phyloP scores from a whole-genome alignment of 768 basidiomycete species.

The Suillus brevipes region DNA sequence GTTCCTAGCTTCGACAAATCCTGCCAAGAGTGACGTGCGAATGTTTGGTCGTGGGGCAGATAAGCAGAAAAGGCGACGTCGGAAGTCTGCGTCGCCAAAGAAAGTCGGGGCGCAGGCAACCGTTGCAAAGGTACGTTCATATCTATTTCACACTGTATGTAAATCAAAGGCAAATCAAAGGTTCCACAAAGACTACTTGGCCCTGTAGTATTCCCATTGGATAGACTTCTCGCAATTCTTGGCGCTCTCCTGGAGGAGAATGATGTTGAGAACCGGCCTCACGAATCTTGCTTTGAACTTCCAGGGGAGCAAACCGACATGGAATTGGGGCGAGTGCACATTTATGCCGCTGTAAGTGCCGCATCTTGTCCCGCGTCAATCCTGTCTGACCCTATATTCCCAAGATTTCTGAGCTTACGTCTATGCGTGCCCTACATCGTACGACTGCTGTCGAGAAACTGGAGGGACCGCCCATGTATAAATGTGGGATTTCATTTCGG shows the following conservation, averaged over 20 bases:
- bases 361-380: constrained; percentile 2
- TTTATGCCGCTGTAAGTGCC: constrained; percentile 56
- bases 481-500: constrained; percentile 68
- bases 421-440: constrained; percentile 66
- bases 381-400: constrained; percentile 2
- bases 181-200: constrained; percentile 78
- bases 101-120: constrained; percentile 42
- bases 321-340: constrained; percentile 62
- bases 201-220: constrained; percentile 75
- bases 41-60: constrained; percentile 80
- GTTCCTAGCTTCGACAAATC: constrained; percentile 85
- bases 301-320: constrained; percentile 76
- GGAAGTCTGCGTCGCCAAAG: constrained; percentile 39
- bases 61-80: constrained; percentile 59
- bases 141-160: constrained; percentile 2
- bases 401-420: constrained; percentile 67
- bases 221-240: constrained; percentile 77
- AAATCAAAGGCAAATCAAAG: constrained; percentile 34
- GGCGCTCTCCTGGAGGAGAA: constrained; percentile 78
- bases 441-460: constrained; percentile 60
- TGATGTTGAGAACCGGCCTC: constrained; percentile 45
- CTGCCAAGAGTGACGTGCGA: constrained; percentile 72
- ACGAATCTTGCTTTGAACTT: constrained; percentile 48
- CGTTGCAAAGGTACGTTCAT: constrained; percentile 43
- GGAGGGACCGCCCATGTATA: constrained; percentile 72